phyloP scores from a whole-genome alignment of 768 basidiomycete species.

The Tylopilus vinaceipallidus region DNA sequence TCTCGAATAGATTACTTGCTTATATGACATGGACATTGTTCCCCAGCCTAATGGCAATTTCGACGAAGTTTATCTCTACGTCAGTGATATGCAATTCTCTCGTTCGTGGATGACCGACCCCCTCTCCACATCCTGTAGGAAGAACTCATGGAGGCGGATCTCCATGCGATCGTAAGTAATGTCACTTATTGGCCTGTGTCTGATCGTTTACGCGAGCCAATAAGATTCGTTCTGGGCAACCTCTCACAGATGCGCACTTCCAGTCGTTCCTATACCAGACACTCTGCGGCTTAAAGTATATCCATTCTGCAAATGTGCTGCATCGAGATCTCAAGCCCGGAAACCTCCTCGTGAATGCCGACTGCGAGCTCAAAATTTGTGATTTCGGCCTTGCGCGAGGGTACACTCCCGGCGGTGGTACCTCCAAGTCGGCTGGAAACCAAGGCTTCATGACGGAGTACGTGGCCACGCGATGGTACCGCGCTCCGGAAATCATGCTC shows the following conservation, averaged over 20 bases:
- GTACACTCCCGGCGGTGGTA: slow-evolving; percentile 81
- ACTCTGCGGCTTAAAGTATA: slow-evolving; percentile 96
- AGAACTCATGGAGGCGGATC: slow-evolving; percentile 99
- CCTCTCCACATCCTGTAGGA: slow-evolving; percentile 53
- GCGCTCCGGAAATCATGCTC: slow-evolving; percentile 98
- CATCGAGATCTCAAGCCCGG: slow-evolving; percentile 96
- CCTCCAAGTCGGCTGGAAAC: slow-evolving; percentile 69
- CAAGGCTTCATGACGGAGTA: slow-evolving; percentile 99
- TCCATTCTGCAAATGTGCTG: slow-evolving; percentile 96
- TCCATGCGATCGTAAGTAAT: slow-evolving; percentile 87
- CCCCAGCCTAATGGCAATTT: slow-evolving; percentile 90
- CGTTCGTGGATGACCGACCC: background rate
- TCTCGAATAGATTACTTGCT: slow-evolving; percentile 74
- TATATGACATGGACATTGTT: slow-evolving; percentile 99
- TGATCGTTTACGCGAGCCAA: slow-evolving; percentile 3
- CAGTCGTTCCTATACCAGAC: slow-evolving; percentile 98
- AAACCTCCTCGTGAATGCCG: slow-evolving; percentile 94
- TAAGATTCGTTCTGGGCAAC: slow-evolving; percentile 83
- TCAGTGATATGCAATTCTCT: slow-evolving; percentile 36
- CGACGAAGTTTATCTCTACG: slow-evolving; percentile 94
- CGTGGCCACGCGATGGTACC: slow-evolving; percentile 98
- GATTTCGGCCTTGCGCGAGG: slow-evolving; percentile 97
- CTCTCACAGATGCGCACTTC: slow-evolving; percentile 87
- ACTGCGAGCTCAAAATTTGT: slow-evolving; percentile 98
- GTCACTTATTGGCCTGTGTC: background rate